These are phyloP conservation scores for Penicillium canariense DNA, from an alignment of 495 filamentous ascomycete genomes.

Conservation along the genomic window DNA sequence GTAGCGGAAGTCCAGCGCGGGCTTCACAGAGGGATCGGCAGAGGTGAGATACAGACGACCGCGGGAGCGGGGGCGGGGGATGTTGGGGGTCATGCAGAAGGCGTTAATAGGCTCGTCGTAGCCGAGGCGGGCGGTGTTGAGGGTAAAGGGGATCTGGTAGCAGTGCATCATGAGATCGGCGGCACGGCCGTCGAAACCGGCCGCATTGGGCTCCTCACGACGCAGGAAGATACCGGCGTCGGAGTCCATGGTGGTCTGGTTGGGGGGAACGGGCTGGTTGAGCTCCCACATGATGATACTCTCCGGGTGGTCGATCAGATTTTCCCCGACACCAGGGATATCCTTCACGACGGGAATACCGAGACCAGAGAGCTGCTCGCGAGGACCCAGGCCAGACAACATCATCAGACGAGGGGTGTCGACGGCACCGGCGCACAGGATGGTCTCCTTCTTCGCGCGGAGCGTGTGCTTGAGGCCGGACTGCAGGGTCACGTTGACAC, in stretches of 20 bases:
- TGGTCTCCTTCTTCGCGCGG: constrained; percentile 63
- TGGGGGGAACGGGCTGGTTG: constrained; percentile 67
- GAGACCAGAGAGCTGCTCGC: constrained; percentile 59
- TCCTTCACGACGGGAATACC: constrained; percentile 68
- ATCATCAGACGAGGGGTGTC: constrained; percentile 74
- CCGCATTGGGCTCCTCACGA: constrained; percentile 62
- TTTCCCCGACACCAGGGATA: constrained; percentile 75
- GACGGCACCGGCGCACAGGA: constrained; percentile 75
- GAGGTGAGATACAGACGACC: constrained; percentile 72
- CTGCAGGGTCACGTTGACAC: constrained; percentile 65
- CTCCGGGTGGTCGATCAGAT: constrained; percentile 76
- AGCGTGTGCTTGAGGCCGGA: constrained; percentile 60
- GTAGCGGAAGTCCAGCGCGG: constrained; percentile 82
- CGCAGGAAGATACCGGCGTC: constrained; percentile 83
- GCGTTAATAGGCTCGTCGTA: constrained; percentile 72
- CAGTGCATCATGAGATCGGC: constrained; percentile 90
- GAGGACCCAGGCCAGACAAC: constrained; percentile 74
- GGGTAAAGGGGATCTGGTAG: constrained; percentile 81
- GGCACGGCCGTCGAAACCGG: constrained; percentile 62
- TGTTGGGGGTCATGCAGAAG: constrained; percentile 92
- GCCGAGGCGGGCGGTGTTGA: constrained; percentile 69
- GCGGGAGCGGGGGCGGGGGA: constrained; percentile 73
- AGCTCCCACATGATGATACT: constrained; percentile 83
- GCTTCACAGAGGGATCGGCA: constrained; percentile 68
- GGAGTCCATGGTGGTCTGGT: constrained; percentile 82